Base-by-base conservation (phyloP, 352 stramenopile species). In the Pythium sp. region DNA sequence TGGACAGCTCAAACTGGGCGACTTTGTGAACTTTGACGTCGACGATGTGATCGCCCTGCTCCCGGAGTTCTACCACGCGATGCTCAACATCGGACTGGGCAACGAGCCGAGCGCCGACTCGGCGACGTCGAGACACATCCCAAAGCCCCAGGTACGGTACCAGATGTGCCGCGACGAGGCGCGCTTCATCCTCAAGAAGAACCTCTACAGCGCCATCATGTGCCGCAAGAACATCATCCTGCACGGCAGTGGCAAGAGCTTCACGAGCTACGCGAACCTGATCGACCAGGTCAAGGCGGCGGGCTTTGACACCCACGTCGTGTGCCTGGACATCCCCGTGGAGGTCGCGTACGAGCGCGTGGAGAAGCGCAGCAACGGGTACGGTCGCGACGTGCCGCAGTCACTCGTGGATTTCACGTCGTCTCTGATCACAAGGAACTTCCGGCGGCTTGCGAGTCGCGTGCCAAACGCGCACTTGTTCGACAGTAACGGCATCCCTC, bases 11-110 rank as follows among this genome's bases (percentile, higher is more conserved):
- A 87, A 79, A 28, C 63, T 93, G 20, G 75, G 82, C n/a, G 84
- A 92, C 47, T 93, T 89, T 75, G 86, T 92, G 53, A 93, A 92
- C 71, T 93, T 93, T 64, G 86, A 92, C 46, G 81, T 93, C 7
- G 86, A 93, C 68, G 86, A 93, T 68, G 72, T 91, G 38, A 92
- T 92, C 64, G 84, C 86, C 22, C 74, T 94, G 59, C 69, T 94
- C 30, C 86, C 84, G 9, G 84, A 92, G 73, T 94, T 89, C 47
- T 92, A 94, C 64, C 83, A 92, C 67, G 77, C 86, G 6, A 90
- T 93, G 86, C 82, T 94, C 41, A 93, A 92, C 57, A 81, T 94
- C 58, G 86, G 86, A 7, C 62, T 92, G 7, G 84, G 86, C 36
- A 94, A 93, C 49, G 77, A 84, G 18, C 77, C 73, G 2, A 69